phyloP scores from a whole-genome alignment of 2,329 filamentous ascomycete species.

The Sclerotinia borealis region DNA sequence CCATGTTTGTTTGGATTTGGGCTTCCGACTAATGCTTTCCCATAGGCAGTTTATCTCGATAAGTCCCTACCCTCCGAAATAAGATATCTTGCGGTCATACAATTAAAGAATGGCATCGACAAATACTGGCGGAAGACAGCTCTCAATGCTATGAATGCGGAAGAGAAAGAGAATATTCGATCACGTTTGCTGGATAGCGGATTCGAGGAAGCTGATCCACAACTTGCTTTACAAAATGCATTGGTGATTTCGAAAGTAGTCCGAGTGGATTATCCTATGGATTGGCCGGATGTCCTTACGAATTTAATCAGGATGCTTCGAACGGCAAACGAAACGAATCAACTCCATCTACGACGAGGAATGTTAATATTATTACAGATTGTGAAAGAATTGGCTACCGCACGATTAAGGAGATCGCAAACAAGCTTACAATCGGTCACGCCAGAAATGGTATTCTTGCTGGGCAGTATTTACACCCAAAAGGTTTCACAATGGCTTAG shows the following conservation, averaged over 20 bases:
- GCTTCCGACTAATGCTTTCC: neutral
- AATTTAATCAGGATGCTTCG: conserved; percentile 61
- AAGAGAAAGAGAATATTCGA: conserved; percentile 74
- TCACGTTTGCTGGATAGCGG: conserved; percentile 69
- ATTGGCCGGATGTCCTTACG: conserved; percentile 66
- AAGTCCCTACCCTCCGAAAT: conserved; percentile 68
- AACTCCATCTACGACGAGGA: conserved; percentile 62
- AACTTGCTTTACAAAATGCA: conserved; percentile 80
- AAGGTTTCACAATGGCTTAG: conserved; percentile 65
- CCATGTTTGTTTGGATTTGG: neutral
- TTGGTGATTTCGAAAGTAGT: conserved; percentile 83
- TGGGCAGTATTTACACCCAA: conserved; percentile 71
- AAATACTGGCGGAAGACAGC: conserved; percentile 74
- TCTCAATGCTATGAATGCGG: conserved; percentile 59
- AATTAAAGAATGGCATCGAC: conserved; percentile 95
- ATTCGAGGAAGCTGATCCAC: conserved; percentile 66
- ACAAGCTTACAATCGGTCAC: conserved; percentile 70
- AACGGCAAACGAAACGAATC: conserved; percentile 49
- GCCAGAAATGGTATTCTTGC: conserved; percentile 75
- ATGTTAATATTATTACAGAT: conserved; percentile 77
- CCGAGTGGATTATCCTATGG: conserved; percentile 79
- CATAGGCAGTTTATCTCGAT: conserved; percentile 74
- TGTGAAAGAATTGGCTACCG: conserved; percentile 84
- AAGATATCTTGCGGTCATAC: conserved; percentile 84
- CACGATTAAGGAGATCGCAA: conserved; percentile 67